These are phyloP conservation scores for Aphanomyces astaci DNA, from an alignment of 352 stramenopile genomes.

Conservation along the genomic window DNA sequence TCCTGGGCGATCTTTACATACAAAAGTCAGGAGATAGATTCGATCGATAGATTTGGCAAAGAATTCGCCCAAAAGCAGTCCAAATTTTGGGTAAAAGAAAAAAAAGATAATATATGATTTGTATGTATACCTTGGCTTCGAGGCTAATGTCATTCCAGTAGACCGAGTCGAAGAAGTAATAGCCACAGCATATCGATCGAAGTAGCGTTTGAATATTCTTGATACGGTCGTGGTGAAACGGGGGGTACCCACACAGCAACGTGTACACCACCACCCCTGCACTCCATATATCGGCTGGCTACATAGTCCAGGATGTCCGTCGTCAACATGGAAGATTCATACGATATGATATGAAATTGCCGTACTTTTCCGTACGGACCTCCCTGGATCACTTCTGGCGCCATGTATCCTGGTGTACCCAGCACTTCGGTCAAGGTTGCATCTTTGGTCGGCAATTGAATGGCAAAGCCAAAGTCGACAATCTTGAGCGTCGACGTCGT, in stretches of 20 bases:
- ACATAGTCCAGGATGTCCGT: background rate
- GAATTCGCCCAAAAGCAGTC: no score
- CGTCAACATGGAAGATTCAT: no score
- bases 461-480: conserved; percentile 86
- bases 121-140: conserved; percentile 43
- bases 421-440: conserved; percentile 51
- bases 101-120: no score
- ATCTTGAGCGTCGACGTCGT: conserved; percentile 64
- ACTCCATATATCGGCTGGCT: conserved; percentile 23
- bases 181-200: conserved; percentile 22
- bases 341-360: no score
- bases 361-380: conserved; percentile 17
- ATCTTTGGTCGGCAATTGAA: conserved; percentile 39
- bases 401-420: conserved; percentile 25
- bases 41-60: no score
- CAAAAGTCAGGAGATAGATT: no score
- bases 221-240: conserved; percentile 24
- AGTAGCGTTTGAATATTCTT: conserved; percentile 23
- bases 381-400: conserved; percentile 23
- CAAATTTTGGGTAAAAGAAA: no score
- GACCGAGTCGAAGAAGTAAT: conserved; percentile 53
- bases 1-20: no score
- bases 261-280: conserved; percentile 24
- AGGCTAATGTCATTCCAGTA: conserved; percentile 75
- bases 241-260: conserved; percentile 25